Conservation (phyloP, 192 early-diverging fungal genomes). For the Podila minutissima region DNA sequence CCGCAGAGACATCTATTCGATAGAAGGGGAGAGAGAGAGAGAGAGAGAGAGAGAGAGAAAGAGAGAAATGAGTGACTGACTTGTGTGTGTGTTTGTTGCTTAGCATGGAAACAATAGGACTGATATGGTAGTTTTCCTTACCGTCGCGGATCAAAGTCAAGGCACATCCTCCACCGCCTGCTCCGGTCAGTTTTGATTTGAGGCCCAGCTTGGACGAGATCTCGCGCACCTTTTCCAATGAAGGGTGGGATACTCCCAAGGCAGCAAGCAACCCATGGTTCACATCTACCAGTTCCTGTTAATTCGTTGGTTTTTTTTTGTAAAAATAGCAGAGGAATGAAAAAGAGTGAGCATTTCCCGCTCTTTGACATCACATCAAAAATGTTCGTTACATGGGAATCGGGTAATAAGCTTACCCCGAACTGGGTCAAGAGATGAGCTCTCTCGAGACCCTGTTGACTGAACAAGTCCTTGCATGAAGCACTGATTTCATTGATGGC, state of each 20-base stretch:
- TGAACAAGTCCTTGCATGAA: conserved; percentile 44
- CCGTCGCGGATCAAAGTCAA: conserved; percentile 79
- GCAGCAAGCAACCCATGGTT: conserved; percentile 87
- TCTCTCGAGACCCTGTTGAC: conserved; percentile 24
- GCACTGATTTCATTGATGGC: conserved; percentile 69
- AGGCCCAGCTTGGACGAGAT: conserved; percentile 71
- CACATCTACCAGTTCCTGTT: conserved; percentile 78
- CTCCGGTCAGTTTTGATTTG: conserved; percentile 93
- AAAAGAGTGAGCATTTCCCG: too few relatives aligned
- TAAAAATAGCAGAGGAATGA: not conserved
- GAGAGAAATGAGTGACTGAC: not conserved
- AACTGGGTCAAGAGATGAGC: conserved; percentile 24
- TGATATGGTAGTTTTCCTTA: conserved; percentile 10
- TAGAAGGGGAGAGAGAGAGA: not conserved
- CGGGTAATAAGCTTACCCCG: conserved; percentile 28
- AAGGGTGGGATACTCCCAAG: conserved; percentile 85
- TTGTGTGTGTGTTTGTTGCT: too few relatives aligned
- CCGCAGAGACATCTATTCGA: conserved; percentile 45
- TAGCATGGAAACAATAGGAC: too few relatives aligned
- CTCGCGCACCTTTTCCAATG: conserved; percentile 79
- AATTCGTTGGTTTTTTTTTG: too few relatives aligned
- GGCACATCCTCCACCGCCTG: conserved; percentile 97
- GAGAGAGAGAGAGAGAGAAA: not conserved
- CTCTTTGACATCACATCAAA: not conserved
- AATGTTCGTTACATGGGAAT: too few relatives aligned